phyloP scores from a whole-genome alignment of 371 early-diverging fungal genomes.

The Rhizopus sp. region DNA sequence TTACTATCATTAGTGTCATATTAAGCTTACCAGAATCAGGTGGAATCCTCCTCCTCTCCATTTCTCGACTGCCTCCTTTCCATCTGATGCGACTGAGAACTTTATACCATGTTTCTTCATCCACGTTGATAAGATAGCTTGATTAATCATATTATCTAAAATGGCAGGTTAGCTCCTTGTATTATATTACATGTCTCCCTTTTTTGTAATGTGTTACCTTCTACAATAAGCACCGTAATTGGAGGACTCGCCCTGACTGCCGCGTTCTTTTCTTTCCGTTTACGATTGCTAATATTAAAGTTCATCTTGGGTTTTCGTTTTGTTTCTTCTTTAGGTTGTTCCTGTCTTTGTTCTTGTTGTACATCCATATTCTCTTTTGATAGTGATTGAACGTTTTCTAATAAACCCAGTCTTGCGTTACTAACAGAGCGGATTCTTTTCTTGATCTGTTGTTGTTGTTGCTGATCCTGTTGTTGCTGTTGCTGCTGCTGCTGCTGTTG shows the following conservation, averaged over 20 bases:
- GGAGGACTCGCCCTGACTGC: constrained; percentile 58
- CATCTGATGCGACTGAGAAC: constrained; percentile 73
- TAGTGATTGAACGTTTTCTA: too few species aligned
- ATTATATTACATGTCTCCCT: neutral
- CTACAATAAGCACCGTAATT: constrained; percentile 80
- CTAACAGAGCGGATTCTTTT: neutral
- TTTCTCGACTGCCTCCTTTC: constrained; percentile 76
- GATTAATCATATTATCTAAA: constrained; percentile 78
- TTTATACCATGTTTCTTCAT: constrained; percentile 75
- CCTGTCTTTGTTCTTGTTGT: neutral
- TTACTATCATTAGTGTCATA: constrained; percentile 1
- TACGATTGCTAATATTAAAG: constrained; percentile 41
- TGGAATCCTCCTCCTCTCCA: constrained; percentile 75
- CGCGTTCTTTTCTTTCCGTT: constrained; percentile 35
- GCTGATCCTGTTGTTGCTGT: neutral
- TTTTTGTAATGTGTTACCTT: constrained; percentile 57
- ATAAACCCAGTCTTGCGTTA: too few species aligned
- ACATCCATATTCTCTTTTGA: too few species aligned
- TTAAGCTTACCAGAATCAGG: constrained; percentile 65
- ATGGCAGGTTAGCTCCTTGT: constrained; percentile 4
- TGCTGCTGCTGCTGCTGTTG: constrained; percentile 6
- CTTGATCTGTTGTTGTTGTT: too few species aligned
- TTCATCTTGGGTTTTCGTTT: constrained; percentile 16
- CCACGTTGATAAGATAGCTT: constrained; percentile 72
- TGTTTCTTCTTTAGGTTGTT: neutral